Evolutionary conservation across 805 yeast genomes (phyloP).

Genomic region (Candida dendrica): DNA sequence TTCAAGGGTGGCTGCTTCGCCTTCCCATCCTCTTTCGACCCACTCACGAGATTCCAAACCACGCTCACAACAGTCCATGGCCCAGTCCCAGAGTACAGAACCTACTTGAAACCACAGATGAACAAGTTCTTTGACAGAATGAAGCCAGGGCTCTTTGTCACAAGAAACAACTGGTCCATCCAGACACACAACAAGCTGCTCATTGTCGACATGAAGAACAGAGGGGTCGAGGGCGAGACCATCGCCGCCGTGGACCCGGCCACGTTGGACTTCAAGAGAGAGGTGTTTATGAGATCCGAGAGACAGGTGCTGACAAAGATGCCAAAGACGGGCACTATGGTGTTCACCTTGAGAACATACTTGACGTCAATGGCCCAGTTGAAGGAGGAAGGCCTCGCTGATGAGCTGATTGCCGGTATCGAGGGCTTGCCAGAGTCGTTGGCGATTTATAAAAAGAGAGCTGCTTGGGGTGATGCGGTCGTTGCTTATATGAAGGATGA

Average conservation of each 20-base stretch:
- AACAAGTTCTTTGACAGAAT: slow-evolving; percentile 55
- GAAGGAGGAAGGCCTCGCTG: slow-evolving; percentile 37
- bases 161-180: slow-evolving; percentile 63
- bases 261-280: slow-evolving; percentile 27
- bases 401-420: slow-evolving; percentile 56
- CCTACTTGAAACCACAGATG: slow-evolving; percentile 55
- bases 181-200: slow-evolving; percentile 52
- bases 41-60: slow-evolving; percentile 46
- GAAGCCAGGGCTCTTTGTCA: slow-evolving; percentile 46
- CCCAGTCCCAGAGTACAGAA: slow-evolving; percentile 65
- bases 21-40: slow-evolving; percentile 60
- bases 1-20: slow-evolving; percentile 36
- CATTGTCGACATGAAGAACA: too few species aligned
- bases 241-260: slow-evolving; percentile 28
- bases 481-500: slow-evolving; percentile 32
- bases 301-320: slow-evolving; percentile 50
- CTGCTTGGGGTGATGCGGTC: slow-evolving; percentile 67
- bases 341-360: slow-evolving; percentile 53
- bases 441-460: slow-evolving; percentile 54
- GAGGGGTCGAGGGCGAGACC: slow-evolving; percentile 40
- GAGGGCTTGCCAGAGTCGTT: slow-evolving; percentile 53
- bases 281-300: slow-evolving; percentile 52
- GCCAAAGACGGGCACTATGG: slow-evolving; percentile 37
- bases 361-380: slow-evolving; percentile 43
- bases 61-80: slow-evolving; percentile 55